A percentile compares a stretch with the other conserved stretches of the same genome.
phyloP scores from a whole-genome alignment of 2,329 filamentous ascomycete genomes.

The Colletotrichum sp. region DNA sequence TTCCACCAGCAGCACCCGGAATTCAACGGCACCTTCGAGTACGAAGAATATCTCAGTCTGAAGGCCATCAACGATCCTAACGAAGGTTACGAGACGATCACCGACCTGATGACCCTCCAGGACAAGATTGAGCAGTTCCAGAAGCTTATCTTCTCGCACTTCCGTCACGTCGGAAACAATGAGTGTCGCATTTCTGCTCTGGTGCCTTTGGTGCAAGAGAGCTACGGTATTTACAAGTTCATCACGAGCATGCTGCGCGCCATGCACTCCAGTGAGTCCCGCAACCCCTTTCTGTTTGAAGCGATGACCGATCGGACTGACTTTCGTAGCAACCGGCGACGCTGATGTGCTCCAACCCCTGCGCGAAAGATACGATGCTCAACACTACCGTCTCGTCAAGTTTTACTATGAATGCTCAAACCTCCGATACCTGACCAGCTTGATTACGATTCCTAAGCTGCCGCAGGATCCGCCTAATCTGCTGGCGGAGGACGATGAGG shows the following conservation, averaged over 20 bases:
- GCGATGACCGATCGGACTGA: conserved; percentile 24
- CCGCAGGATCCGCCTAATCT: conserved; percentile 93
- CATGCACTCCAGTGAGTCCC: conserved; percentile 85
- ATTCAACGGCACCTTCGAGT: conserved; percentile 98
- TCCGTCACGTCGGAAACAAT: conserved; percentile 89
- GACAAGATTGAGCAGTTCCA: conserved; percentile 99
- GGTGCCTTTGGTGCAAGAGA: conserved; percentile 94
- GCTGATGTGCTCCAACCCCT: conserved; percentile 91
- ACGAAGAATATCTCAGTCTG: conserved; percentile 97
- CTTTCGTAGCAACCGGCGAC: conserved; percentile 77
- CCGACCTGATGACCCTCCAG: conserved; percentile 93
- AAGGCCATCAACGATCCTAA: conserved; percentile 99
- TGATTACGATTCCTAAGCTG: conserved; percentile 95
- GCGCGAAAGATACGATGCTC: conserved; percentile 87
- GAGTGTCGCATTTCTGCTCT: conserved; percentile 95
- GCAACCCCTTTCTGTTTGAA: not conserved
- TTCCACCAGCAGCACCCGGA: conserved; percentile 97
- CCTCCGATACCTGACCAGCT: conserved; percentile 90
- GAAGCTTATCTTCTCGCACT: conserved; percentile 97
- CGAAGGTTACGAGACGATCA: conserved; percentile 96
- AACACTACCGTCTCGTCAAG: conserved; percentile 94
- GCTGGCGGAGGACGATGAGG: conserved; percentile 81
- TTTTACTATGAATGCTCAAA: conserved; percentile 99
- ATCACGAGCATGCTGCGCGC: conserved; percentile 98
- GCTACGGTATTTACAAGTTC: conserved; percentile 99